A percentile compares a stretch with the other conserved stretches of the same genome.
These are phyloP conservation scores for Populus simonii DNA, from an alignment of 345 rosid species.

Conservation along the genomic window DNA sequence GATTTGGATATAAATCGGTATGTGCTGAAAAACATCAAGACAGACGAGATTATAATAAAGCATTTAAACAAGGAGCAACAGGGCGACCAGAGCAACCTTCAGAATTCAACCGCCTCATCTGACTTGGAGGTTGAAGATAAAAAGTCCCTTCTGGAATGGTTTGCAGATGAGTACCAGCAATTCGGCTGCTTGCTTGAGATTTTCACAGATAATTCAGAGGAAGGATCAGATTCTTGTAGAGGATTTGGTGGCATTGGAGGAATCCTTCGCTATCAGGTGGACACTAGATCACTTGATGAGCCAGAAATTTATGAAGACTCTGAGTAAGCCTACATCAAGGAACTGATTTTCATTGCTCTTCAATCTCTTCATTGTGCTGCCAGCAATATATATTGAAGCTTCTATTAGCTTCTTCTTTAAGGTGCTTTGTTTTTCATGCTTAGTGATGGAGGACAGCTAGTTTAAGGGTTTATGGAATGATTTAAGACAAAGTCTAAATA, in stretches of 20 bases:
- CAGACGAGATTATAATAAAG: not conserved
- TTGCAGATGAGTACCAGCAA: not conserved
- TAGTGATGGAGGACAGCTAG: not conserved
- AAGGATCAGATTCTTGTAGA: constrained; percentile 84
- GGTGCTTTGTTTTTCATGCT: not conserved
- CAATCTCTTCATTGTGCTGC: not conserved
- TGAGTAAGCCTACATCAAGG: constrained; percentile 30
- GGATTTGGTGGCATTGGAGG: constrained; percentile 96
- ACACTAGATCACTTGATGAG: constrained; percentile 74
- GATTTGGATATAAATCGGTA: constrained; percentile 1
- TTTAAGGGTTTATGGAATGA: not conserved
- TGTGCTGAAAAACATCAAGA: not conserved
- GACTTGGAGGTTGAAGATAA: constrained; percentile 51
- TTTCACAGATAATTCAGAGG: constrained; percentile 56
- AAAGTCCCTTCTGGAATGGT: constrained; percentile 22
- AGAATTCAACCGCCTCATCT: not conserved
- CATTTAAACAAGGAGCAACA: not conserved
- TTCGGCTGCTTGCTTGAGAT: not conserved
- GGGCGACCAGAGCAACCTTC: not conserved
- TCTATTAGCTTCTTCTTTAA: not conserved
- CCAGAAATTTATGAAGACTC: constrained; percentile 68
- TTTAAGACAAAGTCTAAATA: not conserved
- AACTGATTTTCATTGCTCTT: not conserved
- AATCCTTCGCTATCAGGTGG: constrained; percentile 83
- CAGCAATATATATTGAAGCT: not conserved